Conservation (phyloP, 116 monocot species). For the Iris pallida region DNA sequence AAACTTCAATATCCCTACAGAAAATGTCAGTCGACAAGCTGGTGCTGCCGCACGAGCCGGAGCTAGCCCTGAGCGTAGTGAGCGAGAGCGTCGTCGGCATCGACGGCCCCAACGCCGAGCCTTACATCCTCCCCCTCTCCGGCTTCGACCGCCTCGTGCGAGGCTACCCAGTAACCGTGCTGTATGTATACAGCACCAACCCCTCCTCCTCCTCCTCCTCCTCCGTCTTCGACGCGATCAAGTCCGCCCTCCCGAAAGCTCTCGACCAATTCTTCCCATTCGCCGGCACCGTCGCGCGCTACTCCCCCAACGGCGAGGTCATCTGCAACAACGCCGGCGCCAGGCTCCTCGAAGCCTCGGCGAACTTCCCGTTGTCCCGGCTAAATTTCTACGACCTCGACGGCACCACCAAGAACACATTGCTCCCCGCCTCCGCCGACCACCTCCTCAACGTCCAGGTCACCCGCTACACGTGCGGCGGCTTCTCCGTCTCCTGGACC, state of each 20-base stretch:
- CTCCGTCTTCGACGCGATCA: constrained; percentile 2
- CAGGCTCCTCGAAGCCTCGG: constrained; percentile 11
- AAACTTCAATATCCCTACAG: no score
- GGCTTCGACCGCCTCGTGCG: constrained; percentile 4
- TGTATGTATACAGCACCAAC: constrained; percentile 1
- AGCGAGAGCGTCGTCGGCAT: background rate
- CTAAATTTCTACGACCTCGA: background rate
- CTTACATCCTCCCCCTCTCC: constrained; percentile 6
- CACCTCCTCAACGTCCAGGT: constrained; percentile 12
- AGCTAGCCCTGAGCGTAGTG: background rate
- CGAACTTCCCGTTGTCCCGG: background rate
- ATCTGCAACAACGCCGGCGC: constrained; percentile 24
- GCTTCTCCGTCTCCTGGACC: constrained; percentile 17
- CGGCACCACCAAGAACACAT: background rate
- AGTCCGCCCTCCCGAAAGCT: constrained; percentile 7
- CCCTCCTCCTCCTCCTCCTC: background rate
- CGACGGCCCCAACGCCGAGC: background rate
- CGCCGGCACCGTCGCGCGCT: background rate
- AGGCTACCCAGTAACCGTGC: constrained; percentile 7
- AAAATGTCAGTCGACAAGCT: no score
- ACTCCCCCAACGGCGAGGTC: constrained; percentile 1
- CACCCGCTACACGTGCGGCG: constrained; percentile 11
- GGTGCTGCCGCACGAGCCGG: background rate
- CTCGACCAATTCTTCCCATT: constrained; percentile 5
- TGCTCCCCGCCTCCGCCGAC: background rate